Evolutionary conservation across 169 alveolate genomes (phyloP).

Genomic region (Theileria luwenshuni): DNA sequence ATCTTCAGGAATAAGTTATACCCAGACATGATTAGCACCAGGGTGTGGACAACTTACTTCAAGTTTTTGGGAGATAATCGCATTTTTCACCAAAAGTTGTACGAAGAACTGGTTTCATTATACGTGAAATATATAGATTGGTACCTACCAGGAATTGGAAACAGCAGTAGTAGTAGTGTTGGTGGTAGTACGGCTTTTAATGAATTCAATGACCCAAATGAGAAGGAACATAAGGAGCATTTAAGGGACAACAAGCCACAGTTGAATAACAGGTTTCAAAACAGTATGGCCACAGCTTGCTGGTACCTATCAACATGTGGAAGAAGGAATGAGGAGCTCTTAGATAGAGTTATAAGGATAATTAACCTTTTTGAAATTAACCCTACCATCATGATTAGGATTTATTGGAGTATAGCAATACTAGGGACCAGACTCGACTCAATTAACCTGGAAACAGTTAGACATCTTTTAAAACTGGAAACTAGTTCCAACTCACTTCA

Average conservation of each 20-base stretch:
- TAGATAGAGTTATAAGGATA: slow-evolving; percentile 4
- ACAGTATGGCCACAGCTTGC: slow-evolving; percentile 42
- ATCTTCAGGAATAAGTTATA: slow-evolving; percentile 40
- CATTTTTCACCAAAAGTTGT: slow-evolving; percentile 38
- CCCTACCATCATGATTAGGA: slow-evolving; percentile 3
- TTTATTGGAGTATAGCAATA: slow-evolving; percentile 14
- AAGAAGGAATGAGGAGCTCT: not conserved
- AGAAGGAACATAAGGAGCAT: not conserved
- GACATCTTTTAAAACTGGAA: not conserved
- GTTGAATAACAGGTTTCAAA: slow-evolving; percentile 28
- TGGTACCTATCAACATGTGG: slow-evolving; percentile 35
- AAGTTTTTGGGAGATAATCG: slow-evolving; percentile 58
- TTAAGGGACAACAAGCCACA: not conserved
- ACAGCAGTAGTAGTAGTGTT: not conserved
- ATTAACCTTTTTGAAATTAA: not conserved
- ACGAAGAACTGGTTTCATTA: slow-evolving; percentile 26
- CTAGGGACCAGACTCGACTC: not conserved
- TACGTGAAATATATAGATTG: slow-evolving; percentile 18
- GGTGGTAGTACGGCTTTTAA: not conserved
- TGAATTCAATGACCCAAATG: not conserved
- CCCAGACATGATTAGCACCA: slow-evolving; percentile 26
- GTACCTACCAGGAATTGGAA: not conserved
- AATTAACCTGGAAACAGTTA: not conserved
- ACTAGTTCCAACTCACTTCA: slow-evolving; percentile 1
- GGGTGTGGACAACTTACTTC: slow-evolving; percentile 57